These are phyloP conservation scores for Trichoderma polysporum DNA, from an alignment of 2,329 filamentous ascomycete genomes.

Conservation along the genomic window DNA sequence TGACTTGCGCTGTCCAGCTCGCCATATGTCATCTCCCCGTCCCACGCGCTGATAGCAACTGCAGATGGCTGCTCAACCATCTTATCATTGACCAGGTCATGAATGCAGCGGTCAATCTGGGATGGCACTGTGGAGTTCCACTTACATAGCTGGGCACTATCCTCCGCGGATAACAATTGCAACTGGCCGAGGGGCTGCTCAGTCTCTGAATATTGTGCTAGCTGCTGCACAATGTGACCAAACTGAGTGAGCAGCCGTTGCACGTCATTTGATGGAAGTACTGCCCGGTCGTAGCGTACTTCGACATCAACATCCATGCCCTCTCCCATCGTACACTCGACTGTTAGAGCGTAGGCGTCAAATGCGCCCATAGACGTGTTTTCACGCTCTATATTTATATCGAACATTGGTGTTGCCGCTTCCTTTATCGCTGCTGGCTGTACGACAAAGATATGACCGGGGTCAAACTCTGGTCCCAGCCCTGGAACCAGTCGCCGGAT, in stretches of 20 bases:
- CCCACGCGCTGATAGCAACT: background rate
- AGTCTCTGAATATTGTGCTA: background rate
- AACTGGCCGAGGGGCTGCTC: background rate
- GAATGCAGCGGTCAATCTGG: constrained; percentile 35
- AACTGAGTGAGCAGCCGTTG: background rate
- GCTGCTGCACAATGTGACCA: background rate
- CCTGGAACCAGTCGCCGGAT: constrained; percentile 22
- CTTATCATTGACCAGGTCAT: constrained; percentile 40
- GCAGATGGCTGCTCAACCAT: background rate
- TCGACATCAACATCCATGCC: background rate
- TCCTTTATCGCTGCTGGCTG: constrained; percentile 22
- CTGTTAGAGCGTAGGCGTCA: background rate
- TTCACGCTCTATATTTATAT: too few species aligned
- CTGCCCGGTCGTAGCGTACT: background rate
- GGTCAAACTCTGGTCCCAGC: constrained; percentile 22
- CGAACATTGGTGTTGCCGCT: background rate
- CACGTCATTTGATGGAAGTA: background rate
- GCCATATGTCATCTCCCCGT: background rate
- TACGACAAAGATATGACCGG: constrained; percentile 32
- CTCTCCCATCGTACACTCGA: background rate
- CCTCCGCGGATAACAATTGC: background rate
- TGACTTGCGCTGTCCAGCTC: constrained; percentile 29
- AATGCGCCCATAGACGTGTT: background rate
- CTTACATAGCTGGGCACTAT: constrained; percentile 22
- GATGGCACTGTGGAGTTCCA: constrained; percentile 32